Evolutionary conservation across 1,139 yeast genomes (phyloP), one percentile per base, ranked within the genome.

Genomic region (Yamadazyma dendronema): DNA sequence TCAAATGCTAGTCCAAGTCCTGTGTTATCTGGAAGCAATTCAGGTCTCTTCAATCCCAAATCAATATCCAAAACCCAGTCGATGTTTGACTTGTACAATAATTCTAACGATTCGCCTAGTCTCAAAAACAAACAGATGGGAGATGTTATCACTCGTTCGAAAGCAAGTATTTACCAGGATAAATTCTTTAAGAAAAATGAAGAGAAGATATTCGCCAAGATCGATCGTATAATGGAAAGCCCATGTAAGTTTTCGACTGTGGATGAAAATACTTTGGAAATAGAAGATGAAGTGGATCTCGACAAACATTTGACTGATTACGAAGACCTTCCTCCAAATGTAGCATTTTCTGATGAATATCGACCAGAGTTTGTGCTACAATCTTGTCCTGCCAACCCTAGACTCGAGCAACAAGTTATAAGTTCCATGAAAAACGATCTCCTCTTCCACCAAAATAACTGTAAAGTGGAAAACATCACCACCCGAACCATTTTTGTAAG

Each of bases 341-440:
- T 71, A 4, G 81, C 81, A 4, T 77, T 70, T 45, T 57, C 70
- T 4, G 78, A 75, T 28, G 77, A 74, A 42, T 77, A 65, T 47
- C 56, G 79, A 35, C 77, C 81, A 0, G 81, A 76, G 46, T 77
- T 71, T 47, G 57, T 62, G 4, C 47, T 75, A 15, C 75, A 72
- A 57, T 65, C 78, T 21, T 74, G 80, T 48, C 75, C 79, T 3
- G 53, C 70, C 11, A 63, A 67, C 28, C 67, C 74, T 7, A 77
- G 77, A 41, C 56, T 79, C 9, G 84, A 79, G 43, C 60, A 66
- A n/a, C 75, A 68, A 37, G 67, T 80, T 5, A 55, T 71, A 26
- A 59, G 60, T 25, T 62, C 81, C 11, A 79, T 80, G 84, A 79
- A 74, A 48, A 67, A 67, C 41, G 85, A 79, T 49, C 53, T 79